Evolutionary conservation across 129 eudicot species (phyloP).

Genomic region (Flaveria brownii): DNA sequence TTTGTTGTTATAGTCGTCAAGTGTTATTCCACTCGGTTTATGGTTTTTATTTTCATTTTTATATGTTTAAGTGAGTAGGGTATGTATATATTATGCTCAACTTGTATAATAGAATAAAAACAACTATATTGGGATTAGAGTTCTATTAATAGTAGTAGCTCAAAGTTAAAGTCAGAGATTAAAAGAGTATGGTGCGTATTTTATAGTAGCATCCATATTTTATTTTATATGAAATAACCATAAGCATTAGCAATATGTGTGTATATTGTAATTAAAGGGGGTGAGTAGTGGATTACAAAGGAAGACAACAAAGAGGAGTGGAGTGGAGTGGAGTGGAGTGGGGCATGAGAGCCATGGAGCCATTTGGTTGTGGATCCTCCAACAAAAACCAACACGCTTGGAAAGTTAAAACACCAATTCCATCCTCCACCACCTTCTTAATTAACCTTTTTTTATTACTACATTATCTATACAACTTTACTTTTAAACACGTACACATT

Average conservation of each 20-base stretch:
- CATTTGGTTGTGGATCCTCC: conserved; percentile 79
- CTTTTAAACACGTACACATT: neutral
- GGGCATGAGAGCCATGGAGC: conserved; percentile 42
- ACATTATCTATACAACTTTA: conserved; percentile 3
- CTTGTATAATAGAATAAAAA: neutral
- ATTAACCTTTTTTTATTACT: conserved; percentile 17
- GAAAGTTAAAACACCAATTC: conserved; percentile 45
- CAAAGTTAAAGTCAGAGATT: neutral
- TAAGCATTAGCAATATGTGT: neutral
- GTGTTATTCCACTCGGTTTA: neutral
- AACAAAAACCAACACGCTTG: conserved; percentile 75
- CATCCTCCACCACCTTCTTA: conserved; percentile 39
- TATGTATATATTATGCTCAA: too few species aligned
- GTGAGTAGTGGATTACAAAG: conserved; percentile 25
- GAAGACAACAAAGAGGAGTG: conserved; percentile 32
- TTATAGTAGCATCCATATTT: neutral
- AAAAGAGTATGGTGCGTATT: neutral
- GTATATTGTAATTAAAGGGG: neutral
- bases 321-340: conserved; percentile 31
- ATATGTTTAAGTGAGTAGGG: neutral
- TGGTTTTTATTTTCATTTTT: neutral
- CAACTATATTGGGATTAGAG: neutral
- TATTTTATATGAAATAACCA: neutral
- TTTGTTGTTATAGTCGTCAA: too few species aligned
- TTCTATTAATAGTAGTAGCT: neutral